Evolutionary conservation across 257 asterid genomes (phyloP).

Genomic region (Cruciata laevipes): DNA sequence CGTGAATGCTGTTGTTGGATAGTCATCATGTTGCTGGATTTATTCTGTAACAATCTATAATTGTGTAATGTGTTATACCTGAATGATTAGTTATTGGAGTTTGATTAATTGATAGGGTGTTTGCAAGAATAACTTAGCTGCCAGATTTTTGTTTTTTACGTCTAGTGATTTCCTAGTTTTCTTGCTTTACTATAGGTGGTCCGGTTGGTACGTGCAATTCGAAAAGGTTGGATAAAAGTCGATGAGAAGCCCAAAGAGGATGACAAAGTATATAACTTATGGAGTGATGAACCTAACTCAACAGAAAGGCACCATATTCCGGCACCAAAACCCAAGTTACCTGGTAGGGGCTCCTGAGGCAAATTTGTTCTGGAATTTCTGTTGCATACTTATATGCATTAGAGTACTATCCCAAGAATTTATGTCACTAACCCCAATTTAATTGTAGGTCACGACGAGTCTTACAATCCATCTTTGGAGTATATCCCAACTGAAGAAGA

Average conservation of each 20-base stretch:
- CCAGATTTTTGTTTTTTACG: background rate
- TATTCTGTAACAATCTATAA: background rate
- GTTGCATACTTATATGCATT: background rate
- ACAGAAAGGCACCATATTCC: slow-evolving; percentile 82
- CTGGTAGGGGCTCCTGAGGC: slow-evolving; percentile 39
- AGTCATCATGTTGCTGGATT: background rate
- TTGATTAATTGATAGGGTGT: background rate
- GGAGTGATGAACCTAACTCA: slow-evolving; percentile 72
- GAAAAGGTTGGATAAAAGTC: slow-evolving; percentile 66
- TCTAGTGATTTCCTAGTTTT: slow-evolving; percentile 6
- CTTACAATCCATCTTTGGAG: slow-evolving; percentile 84
- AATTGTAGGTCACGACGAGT: slow-evolving; percentile 83
- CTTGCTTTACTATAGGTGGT: slow-evolving; percentile 48
- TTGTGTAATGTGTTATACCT: background rate
- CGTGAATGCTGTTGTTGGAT: background rate
- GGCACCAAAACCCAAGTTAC: slow-evolving; percentile 83
- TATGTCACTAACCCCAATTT: slow-evolving; percentile 14
- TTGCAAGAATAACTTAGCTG: background rate
- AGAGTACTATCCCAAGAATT: background rate
- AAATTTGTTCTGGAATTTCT: background rate
- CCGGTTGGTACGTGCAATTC: slow-evolving; percentile 64
- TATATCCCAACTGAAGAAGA: slow-evolving; percentile 92
- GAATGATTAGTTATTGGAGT: background rate
- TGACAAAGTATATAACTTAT: slow-evolving; percentile 48
- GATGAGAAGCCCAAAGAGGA: slow-evolving; percentile 77